These are phyloP conservation scores for Kluyveromyces starmeri DNA, from an alignment of 805 yeast species.

Conservation along the genomic window DNA sequence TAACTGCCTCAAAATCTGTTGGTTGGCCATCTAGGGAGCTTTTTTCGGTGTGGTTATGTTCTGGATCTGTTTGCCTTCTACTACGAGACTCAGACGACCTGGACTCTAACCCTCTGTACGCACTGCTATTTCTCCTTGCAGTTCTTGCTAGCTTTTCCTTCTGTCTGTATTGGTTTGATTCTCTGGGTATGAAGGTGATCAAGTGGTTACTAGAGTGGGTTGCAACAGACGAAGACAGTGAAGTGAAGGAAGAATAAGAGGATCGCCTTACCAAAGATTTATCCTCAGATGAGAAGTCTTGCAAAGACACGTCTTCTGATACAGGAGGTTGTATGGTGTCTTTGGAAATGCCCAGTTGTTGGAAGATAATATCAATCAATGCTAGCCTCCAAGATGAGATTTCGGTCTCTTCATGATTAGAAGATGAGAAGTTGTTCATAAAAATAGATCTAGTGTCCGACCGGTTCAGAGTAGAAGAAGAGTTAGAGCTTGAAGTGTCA, in stretches of 20 bases:
- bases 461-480: conserved; percentile 3
- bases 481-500: background rate
- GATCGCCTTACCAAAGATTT: conserved; percentile 3
- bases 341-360: conserved; percentile 52
- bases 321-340: conserved; percentile 23
- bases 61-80: background rate
- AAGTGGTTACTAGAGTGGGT: background rate
- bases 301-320: conserved; percentile 1
- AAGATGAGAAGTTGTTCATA: conserved; percentile 32
- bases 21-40: conserved; percentile 13
- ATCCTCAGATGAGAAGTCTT: background rate
- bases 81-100: background rate
- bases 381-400: conserved; percentile 57
- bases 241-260: conserved; percentile 6
- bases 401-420: conserved; percentile 63
- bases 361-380: conserved; percentile 61
- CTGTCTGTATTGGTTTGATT: background rate
- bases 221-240: conserved; percentile 3
- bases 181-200: conserved; percentile 1
- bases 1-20: conserved; percentile 42
- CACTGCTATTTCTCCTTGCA: background rate
- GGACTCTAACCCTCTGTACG: too few relatives aligned
- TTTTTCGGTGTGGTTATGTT: background rate
- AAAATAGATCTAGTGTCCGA: conserved; percentile 2
- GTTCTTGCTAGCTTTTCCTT: background rate